phyloP scores from a whole-genome alignment of 345 rosid species.

The Gossypioides kirkii region DNA sequence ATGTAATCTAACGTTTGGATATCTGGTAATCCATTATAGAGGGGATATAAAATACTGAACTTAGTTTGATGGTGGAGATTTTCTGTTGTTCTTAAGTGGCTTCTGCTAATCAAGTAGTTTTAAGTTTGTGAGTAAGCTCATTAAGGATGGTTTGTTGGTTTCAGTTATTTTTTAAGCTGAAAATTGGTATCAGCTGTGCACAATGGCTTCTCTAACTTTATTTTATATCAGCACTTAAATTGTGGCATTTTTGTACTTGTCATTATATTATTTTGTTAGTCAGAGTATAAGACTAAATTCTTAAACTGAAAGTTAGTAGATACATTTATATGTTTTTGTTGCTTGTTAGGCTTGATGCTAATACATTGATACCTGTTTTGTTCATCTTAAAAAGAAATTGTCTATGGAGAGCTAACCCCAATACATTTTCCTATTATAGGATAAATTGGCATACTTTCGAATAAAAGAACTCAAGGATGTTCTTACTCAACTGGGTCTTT shows the following conservation, averaged over 20 bases:
- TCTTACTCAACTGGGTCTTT: slow-evolving; percentile 76
- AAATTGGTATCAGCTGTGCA: neutral
- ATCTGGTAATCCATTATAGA: neutral
- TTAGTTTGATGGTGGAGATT: neutral
- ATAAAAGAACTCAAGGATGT: slow-evolving; percentile 97
- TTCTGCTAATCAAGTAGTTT: neutral
- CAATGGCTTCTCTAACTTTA: neutral
- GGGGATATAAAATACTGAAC: neutral
- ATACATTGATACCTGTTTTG: neutral
- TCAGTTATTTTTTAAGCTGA: neutral
- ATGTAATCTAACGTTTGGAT: neutral
- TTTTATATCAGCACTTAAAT: neutral
- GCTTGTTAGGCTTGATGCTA: neutral
- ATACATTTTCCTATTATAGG: slow-evolving; percentile 37
- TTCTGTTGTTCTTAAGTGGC: neutral
- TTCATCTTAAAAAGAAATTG: neutral
- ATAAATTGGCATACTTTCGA: slow-evolving; percentile 73
- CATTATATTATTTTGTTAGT: neutral
- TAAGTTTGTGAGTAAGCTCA: neutral
- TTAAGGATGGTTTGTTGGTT: neutral
- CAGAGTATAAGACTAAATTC: neutral
- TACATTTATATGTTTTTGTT: neutral
- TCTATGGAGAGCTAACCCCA: slow-evolving; percentile 1
- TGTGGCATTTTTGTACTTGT: too few relatives aligned
- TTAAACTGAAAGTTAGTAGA: neutral